Conservation (phyloP, 345 rosid genomes). For the Gossypium anomalum region DNA sequence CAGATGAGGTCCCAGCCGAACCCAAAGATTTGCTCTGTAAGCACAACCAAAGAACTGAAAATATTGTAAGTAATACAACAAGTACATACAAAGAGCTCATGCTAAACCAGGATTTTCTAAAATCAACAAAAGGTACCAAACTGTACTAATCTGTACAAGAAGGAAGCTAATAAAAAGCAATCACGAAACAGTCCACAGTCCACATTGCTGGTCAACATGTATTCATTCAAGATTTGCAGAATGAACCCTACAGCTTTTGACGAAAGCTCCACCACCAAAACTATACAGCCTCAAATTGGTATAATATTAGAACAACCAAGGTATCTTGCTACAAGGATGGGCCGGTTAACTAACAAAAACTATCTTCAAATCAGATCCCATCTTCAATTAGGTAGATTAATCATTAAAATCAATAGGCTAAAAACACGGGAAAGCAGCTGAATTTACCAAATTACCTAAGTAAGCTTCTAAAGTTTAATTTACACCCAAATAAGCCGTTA, state of each 20-base stretch:
- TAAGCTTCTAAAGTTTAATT: too few species aligned
- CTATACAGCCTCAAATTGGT: neutral
- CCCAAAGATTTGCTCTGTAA: constrained; percentile 63
- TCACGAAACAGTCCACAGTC: neutral
- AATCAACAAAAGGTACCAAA: neutral
- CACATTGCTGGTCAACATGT: neutral
- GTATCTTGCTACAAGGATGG: neutral
- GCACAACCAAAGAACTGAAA: constrained; percentile 4
- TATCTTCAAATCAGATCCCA: neutral
- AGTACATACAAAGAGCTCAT: too few species aligned
- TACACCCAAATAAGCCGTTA: too few species aligned
- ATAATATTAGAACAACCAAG: neutral
- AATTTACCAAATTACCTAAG: too few species aligned
- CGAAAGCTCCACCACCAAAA: neutral
- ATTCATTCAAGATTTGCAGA: neutral
- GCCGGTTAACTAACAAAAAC: neutral
- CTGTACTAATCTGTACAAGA: neutral
- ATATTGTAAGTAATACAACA: neutral
- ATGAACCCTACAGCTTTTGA: too few species aligned
- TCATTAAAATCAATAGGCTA: neutral
- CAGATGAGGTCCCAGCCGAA: constrained; percentile 49
- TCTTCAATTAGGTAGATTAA: neutral
- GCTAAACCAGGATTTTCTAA: neutral
- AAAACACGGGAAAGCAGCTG: too few species aligned
- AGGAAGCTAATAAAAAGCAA: neutral